These are phyloP conservation scores for Ceratobasidium sp. DNA, from an alignment of 1,284 basidiomycete genomes.

Conservation along the genomic window DNA sequence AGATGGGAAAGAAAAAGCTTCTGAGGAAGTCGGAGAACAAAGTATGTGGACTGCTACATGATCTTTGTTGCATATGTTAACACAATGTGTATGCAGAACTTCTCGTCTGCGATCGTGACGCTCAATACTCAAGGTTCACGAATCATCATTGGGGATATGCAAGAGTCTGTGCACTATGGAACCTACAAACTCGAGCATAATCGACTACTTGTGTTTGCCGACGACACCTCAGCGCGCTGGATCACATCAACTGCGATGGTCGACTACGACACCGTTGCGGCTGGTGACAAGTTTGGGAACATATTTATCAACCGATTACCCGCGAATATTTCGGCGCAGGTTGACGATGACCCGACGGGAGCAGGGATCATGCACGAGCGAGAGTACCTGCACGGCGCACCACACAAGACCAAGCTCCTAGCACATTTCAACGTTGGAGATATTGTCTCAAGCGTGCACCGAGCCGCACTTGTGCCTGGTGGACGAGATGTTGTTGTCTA, in stretches of 20 bases:
- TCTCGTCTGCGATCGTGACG: constrained; percentile 72
- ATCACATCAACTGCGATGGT: constrained; percentile 90
- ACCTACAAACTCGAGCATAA: constrained; percentile 97
- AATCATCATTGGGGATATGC: constrained; percentile 96
- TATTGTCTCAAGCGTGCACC: constrained; percentile 91
- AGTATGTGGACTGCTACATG: neutral
- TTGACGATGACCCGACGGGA: constrained; percentile 98
- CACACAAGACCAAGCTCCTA: constrained; percentile 92
- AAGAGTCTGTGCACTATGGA: constrained; percentile 92
- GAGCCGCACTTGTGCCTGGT: constrained; percentile 92
- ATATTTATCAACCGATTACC: constrained; percentile 94
- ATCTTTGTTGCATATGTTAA: neutral
- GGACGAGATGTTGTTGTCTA: constrained; percentile 95
- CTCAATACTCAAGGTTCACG: constrained; percentile 94
- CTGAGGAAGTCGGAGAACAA: too few relatives aligned
- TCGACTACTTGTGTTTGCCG: constrained; percentile 93
- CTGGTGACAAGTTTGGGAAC: constrained; percentile 97
- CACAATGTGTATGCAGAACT: too few relatives aligned
- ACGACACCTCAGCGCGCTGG: constrained; percentile 94
- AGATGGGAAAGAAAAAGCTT: constrained; percentile 55
- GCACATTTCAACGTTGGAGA: constrained; percentile 96
- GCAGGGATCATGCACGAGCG: constrained; percentile 97
- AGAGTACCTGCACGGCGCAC: constrained; percentile 92
- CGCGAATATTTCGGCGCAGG: constrained; percentile 84
- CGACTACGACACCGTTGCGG: constrained; percentile 96